phyloP scores from a whole-genome alignment of 176 grass and related monocot genomes.

The Puya raimondii region DNA sequence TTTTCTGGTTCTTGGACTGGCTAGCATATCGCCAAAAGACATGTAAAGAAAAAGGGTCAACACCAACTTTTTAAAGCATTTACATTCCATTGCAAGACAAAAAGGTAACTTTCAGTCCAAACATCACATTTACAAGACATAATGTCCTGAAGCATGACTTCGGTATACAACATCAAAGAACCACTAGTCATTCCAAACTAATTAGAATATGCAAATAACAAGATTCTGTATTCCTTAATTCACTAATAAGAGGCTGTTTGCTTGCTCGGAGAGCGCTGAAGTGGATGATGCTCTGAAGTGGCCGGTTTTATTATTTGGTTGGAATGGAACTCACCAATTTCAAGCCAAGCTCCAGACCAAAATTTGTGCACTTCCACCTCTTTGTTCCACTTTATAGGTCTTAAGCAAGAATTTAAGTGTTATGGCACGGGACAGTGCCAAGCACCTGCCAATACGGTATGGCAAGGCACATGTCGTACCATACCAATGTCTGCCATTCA shows the following conservation, averaged over 20 bases:
- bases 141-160: neutral
- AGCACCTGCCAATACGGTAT: too few species aligned
- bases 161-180: neutral
- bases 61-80: too few species aligned
- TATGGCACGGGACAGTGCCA: too few species aligned
- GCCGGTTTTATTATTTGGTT: too few species aligned
- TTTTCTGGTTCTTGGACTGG: constrained; percentile 92
- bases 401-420: too few species aligned
- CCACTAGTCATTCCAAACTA: neutral
- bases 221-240: neutral
- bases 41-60: neutral
- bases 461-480: too few species aligned
- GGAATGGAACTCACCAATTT: too few species aligned
- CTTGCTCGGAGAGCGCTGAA: neutral
- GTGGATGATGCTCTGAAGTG: too few species aligned
- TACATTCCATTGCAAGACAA: neutral
- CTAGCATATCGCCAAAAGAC: constrained; percentile 35
- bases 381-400: too few species aligned
- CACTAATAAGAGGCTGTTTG: neutral
- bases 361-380: too few species aligned
- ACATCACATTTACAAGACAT: neutral
- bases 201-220: neutral
- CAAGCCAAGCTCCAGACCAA: too few species aligned
- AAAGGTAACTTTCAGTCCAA: neutral
- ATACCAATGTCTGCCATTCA: too few species aligned